These are phyloP conservation scores for Pseudonitzschia delicatissima DNA, from an alignment of 108 stramenopile species.

Conservation along the genomic window DNA sequence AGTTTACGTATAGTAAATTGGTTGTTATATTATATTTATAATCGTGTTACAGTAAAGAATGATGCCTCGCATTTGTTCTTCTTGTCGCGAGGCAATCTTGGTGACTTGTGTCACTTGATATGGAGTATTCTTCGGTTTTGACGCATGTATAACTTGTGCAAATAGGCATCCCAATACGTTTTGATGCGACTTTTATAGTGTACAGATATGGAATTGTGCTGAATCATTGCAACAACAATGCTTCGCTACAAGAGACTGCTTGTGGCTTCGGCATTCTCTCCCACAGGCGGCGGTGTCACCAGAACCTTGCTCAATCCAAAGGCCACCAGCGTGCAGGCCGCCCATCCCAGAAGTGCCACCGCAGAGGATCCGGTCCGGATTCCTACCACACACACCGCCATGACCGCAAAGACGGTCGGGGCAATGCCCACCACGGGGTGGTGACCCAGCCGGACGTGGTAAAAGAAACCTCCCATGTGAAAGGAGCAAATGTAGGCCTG, in stretches of 20 bases:
- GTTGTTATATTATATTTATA: too few relatives aligned
- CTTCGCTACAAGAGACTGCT: not conserved
- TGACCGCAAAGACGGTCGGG: slow-evolving; percentile 3
- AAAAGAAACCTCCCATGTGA: slow-evolving; percentile 11
- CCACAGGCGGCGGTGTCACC: not conserved
- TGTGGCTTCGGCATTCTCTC: not conserved
- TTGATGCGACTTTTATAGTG: too few relatives aligned
- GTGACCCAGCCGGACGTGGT: slow-evolving; percentile 2
- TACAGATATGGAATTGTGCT: too few relatives aligned
- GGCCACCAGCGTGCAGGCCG: not conserved
- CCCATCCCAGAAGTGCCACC: not conserved
- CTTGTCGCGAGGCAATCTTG: too few relatives aligned
- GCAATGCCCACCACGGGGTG: not conserved
- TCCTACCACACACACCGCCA: not conserved
- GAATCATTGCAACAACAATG: too few relatives aligned
- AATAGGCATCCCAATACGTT: too few relatives aligned
- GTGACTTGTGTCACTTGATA: too few relatives aligned
- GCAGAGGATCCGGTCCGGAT: not conserved
- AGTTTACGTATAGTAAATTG: too few relatives aligned
- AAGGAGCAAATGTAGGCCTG: slow-evolving; percentile 17
- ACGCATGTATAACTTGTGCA: too few relatives aligned
- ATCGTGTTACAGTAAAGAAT: too few relatives aligned
- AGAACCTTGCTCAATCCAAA: not conserved
- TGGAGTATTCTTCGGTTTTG: too few relatives aligned
- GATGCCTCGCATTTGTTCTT: too few relatives aligned